Percentiles rank a stretch among this genome's conserved stretches.
Conservation (phyloP, 352 stramenopile species). For the Globisporangium polare region DNA sequence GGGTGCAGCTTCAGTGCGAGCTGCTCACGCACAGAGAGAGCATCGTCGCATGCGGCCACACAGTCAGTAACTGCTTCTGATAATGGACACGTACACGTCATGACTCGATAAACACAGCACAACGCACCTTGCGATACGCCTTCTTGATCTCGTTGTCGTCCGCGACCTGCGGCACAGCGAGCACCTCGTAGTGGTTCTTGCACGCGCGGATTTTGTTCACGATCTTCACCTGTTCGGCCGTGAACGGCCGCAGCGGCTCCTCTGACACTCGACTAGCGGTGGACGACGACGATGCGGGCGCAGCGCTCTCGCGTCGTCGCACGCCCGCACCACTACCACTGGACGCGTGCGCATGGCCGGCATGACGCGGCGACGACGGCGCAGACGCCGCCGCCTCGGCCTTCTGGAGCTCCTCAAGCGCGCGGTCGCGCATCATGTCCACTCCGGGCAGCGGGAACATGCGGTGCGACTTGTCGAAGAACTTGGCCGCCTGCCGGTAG, state of each 20-base stretch:
- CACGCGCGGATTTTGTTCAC: slow-evolving; percentile 86
- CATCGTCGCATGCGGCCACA: not conserved
- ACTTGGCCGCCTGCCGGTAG: slow-evolving; percentile 88
- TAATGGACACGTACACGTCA: not conserved
- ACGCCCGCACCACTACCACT: slow-evolving; percentile 24
- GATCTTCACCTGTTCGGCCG: slow-evolving; percentile 75
- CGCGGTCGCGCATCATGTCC: slow-evolving; percentile 73
- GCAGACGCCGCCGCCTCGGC: slow-evolving; percentile 29
- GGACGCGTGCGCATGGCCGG: not conserved
- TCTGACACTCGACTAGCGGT: slow-evolving; percentile 20
- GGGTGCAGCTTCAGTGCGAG: slow-evolving; percentile 88
- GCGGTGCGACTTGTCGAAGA: slow-evolving; percentile 90
- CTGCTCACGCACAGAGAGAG: slow-evolving; percentile 31
- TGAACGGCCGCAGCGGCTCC: slow-evolving; percentile 59
- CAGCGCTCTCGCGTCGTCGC: slow-evolving; percentile 16
- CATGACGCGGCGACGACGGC: slow-evolving; percentile 15
- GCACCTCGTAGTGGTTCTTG: slow-evolving; percentile 89
- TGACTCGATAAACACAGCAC: not conserved
- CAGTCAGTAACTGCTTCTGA: slow-evolving; percentile 1
- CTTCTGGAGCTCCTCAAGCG: slow-evolving; percentile 48
- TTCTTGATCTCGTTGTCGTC: slow-evolving; percentile 90
- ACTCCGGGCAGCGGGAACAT: slow-evolving; percentile 87
- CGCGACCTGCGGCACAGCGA: slow-evolving; percentile 64
- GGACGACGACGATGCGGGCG: not conserved
- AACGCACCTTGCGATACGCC: slow-evolving; percentile 84